Evolutionary conservation across 78 protist genomes (phyloP).

Genomic region (Dictyostelium firmibasis): DNA sequence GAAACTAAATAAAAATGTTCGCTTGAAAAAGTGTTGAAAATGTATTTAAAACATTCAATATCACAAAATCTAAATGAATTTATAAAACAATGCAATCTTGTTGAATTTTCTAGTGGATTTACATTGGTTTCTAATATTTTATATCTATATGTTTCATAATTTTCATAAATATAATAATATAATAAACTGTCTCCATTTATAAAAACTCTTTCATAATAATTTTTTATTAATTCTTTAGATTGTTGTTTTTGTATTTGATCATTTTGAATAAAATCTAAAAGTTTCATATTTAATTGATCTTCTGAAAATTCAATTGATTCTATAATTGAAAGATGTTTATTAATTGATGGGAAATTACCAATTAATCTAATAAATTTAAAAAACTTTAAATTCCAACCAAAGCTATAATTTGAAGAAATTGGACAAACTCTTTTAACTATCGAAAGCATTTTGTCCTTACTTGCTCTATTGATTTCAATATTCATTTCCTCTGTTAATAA

Average conservation of each 20-base stretch:
- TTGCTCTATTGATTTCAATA: not conserved
- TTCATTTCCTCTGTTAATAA: not conserved
- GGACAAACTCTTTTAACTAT: not conserved
- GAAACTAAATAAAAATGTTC: not conserved
- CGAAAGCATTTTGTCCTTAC: not conserved
- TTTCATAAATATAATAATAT: not conserved
- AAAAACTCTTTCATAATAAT: not conserved
- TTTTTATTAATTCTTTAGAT: not conserved
- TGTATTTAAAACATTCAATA: not conserved
- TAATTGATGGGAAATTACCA: not conserved
- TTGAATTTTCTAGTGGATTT: not conserved
- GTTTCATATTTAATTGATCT: not conserved
- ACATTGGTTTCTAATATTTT: too few relatives aligned
- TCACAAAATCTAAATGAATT: not conserved
- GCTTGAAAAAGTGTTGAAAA: not conserved
- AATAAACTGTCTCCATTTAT: not conserved
- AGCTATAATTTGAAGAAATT: not conserved
- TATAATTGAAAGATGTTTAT: not conserved
- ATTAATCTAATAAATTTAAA: not conserved
- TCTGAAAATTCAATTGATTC: not conserved
- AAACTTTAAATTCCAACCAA: not conserved
- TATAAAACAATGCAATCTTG: not conserved
- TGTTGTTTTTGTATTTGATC: not conserved
- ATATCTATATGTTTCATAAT: not conserved
- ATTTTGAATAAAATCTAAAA: not conserved